Conservation (phyloP, 306 rosid genomes). For the Corylus avellana region DNA sequence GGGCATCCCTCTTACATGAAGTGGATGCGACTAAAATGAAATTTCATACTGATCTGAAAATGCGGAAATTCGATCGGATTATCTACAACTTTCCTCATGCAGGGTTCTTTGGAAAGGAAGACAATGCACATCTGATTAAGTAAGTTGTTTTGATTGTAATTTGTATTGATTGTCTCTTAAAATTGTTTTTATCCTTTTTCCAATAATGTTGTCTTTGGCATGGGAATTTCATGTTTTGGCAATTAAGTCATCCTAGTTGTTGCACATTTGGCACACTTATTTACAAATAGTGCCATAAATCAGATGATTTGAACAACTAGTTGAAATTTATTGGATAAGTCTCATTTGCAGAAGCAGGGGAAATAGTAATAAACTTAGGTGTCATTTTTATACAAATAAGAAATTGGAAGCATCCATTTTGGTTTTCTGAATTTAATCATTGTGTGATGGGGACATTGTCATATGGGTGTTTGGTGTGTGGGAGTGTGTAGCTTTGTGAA, state of each 20-base stretch:
- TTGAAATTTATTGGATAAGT: neutral
- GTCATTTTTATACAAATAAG: neutral
- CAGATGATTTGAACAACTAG: neutral
- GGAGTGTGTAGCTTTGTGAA: neutral
- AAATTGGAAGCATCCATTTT: neutral
- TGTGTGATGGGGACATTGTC: neutral
- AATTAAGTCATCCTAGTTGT: neutral
- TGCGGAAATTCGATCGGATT: slow-evolving; percentile 52
- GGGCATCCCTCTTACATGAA: slow-evolving; percentile 44
- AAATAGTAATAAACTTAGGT: neutral
- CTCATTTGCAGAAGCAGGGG: neutral
- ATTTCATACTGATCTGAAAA: slow-evolving; percentile 29
- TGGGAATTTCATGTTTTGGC: neutral
- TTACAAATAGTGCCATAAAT: neutral
- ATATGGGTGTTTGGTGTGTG: neutral
- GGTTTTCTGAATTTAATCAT: neutral
- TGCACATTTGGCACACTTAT: neutral
- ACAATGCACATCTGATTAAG: slow-evolving; percentile 22
- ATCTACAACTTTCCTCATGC: slow-evolving; percentile 73
- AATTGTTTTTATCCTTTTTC: neutral
- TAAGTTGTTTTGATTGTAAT: slow-evolving; percentile 32
- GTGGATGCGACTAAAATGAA: slow-evolving; percentile 65
- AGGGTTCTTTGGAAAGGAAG: slow-evolving; percentile 50
- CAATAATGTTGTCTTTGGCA: neutral
- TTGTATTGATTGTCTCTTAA: slow-evolving; percentile 3